Evolutionary conservation across 306 rosid species (phyloP), one percentile per base, ranked within the genome.

Genomic region (Vicia sativa): DNA sequence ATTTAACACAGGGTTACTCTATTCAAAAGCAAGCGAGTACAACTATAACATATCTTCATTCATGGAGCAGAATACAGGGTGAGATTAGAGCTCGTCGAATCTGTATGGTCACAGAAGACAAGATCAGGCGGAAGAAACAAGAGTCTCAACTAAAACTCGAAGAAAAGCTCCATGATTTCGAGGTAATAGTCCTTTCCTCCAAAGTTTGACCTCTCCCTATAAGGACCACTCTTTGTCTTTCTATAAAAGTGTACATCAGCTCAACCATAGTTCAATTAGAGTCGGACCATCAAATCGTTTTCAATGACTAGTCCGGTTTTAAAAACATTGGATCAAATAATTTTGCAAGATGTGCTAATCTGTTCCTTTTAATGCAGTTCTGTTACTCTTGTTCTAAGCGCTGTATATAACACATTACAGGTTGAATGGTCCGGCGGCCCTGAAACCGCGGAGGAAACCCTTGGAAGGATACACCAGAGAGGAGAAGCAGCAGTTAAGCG

Each of bases 401-500:
- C 48, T 56, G 38, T 41, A 73, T 42, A 43, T 26, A 65, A 62
- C 55, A 73, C 72, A 73, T 80, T 34, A 53, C 79, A 93, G 99
- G 92, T 78, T 14, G 97, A 90, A 44, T 90, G 97, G 97, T 68
- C 81, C 44, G 89, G 92, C 57, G 95, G 99, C 67, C 70, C 89
- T 63, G 96, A 88, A 68, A 85, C 97, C 15, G 90, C 86, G 95
- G 99, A 90, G 49, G 96, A 84, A 65, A 63, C 72, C 72, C 83
- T 93, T 26, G 82, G 86, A 9, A 86, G 85, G 83, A 85, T 93
- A 82, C 89, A 90, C 74, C 91, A 90, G 54, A 88, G 92, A 80
- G 97, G 87, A 82, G 99, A 88, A 78, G 99, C 99, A 52, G 79
- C 99, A 19, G 91, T 90, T 16, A 93, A 88, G 80, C 87, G 99